Evolutionary conservation across 164 flowering plant species (phyloP), one percentile per base, ranked within the genome.

Genomic region (Akebia trifoliata): DNA sequence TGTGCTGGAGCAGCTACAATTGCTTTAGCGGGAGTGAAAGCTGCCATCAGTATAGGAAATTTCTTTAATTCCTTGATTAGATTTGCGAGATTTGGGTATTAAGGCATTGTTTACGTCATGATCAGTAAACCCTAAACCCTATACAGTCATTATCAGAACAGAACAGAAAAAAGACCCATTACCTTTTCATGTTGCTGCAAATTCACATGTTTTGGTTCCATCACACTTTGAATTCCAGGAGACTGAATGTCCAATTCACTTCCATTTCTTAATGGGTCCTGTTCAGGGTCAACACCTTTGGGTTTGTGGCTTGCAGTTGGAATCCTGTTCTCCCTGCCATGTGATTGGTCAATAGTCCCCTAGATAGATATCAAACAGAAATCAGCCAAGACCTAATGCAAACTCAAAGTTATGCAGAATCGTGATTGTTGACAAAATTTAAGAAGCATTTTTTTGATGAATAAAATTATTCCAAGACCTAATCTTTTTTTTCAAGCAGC

Each of bases 291-390:
- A 42, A 46, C 38, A 15, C 77, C 84, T 67, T 74, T 86, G 20
- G 53, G 62, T 37, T 45, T 42, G 34, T 70, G 78, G 65, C 76
- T 82, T 69, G 77, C 83, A 56, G 54, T 37, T 17, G 70, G 31
- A 66, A 65, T 46, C 64, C 63, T 83, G 39, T 59, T 69, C 22
- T 65, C 79, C 61, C 76, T 74, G 45, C 49, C 79, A 28, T 81
- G 75, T 25, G 83, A 77, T 60, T 57, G 85, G 49, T 85, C 83
- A 61, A 70, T 70, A 64, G 57, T 69, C 11, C 77, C 90, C 96
- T 85, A 58, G 43, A 67, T n/a, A 66, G 14, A 60, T 37, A 28
- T 32, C 59, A 62, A 48, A 54, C 17, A 57, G 22, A 57, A 20
- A 56, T 60, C 66, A 68, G 62, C 54, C 40, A 56, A 50, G 50